phyloP scores from a whole-genome alignment of 148 eudicot species.

The Rhododendron griersonianum region DNA sequence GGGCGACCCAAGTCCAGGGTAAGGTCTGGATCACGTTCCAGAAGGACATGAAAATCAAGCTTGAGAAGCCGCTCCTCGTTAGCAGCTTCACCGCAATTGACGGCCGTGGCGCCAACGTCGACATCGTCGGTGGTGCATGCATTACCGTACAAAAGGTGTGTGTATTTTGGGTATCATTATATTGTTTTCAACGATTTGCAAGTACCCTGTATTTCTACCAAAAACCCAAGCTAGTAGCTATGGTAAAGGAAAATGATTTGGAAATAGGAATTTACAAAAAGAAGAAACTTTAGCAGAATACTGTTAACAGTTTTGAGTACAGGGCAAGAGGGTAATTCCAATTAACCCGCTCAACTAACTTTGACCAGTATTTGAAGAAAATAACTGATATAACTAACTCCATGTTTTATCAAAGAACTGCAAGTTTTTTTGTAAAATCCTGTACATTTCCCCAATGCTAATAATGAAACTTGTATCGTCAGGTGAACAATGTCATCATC shows the following conservation, averaged over 20 bases:
- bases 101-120: constrained; percentile 55
- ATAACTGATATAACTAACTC: background rate
- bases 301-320: background rate
- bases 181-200: too few species aligned
- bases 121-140: constrained; percentile 52
- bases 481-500: constrained; percentile 72
- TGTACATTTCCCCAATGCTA: background rate
- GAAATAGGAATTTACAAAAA: background rate
- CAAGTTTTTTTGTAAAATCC: background rate
- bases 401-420: too few species aligned
- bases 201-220: too few species aligned
- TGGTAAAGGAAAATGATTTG: too few species aligned
- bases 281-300: background rate
- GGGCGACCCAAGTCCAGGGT: constrained; percentile 44
- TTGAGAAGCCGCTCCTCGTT: constrained; percentile 49
- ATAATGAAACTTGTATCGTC: background rate
- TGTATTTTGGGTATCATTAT: too few species aligned
- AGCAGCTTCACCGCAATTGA: constrained; percentile 60
- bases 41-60: constrained; percentile 57
- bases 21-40: constrained; percentile 66
- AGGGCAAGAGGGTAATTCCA: too few species aligned
- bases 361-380: background rate
- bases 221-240: too few species aligned
- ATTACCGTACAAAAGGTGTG: constrained; percentile 45
- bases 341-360: background rate